Percentiles rank a stretch among this genome's conserved stretches.
Conservation (phyloP, 225 moss, liverwort and hornwort genomes). For the Bryoerythrophyllum caledonicum region DNA sequence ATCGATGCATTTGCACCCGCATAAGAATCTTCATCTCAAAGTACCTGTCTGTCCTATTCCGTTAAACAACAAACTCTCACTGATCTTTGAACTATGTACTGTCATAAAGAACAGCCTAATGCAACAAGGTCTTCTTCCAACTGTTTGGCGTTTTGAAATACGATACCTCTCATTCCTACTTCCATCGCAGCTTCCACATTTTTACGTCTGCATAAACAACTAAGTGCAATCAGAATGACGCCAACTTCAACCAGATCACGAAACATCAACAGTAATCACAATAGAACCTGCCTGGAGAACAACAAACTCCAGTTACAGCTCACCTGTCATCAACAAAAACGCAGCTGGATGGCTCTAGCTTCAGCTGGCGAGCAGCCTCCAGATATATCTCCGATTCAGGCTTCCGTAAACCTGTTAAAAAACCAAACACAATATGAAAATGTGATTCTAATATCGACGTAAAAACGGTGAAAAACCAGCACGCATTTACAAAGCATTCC, state of each 20-base stretch:
- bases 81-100: not conserved
- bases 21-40: slow-evolving; percentile 1
- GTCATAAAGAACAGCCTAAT: slow-evolving; percentile 47
- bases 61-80: not conserved
- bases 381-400: slow-evolving; percentile 75
- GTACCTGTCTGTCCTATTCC: slow-evolving; percentile 5
- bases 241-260: not conserved
- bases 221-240: not conserved
- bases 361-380: slow-evolving; percentile 65
- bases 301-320: slow-evolving; percentile 4
- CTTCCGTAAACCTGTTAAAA: slow-evolving; percentile 72
- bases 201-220: slow-evolving; percentile 49
- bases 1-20: slow-evolving; percentile 31
- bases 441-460: not conserved
- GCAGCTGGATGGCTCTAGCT: slow-evolving; percentile 74
- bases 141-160: slow-evolving; percentile 62
- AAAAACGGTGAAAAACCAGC: not conserved
- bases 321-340: slow-evolving; percentile 96
- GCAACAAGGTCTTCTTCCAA: slow-evolving; percentile 77
- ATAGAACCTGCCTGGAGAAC: not conserved
- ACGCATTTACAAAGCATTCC: not conserved
- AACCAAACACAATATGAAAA: slow-evolving; percentile 1
- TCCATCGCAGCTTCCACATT: slow-evolving; percentile 87
- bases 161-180: slow-evolving; percentile 81
- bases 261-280: too few relatives aligned